Evolutionary conservation across 2,329 filamentous ascomycete genomes (phyloP).

Genomic region (Trichoderma sp.): DNA sequence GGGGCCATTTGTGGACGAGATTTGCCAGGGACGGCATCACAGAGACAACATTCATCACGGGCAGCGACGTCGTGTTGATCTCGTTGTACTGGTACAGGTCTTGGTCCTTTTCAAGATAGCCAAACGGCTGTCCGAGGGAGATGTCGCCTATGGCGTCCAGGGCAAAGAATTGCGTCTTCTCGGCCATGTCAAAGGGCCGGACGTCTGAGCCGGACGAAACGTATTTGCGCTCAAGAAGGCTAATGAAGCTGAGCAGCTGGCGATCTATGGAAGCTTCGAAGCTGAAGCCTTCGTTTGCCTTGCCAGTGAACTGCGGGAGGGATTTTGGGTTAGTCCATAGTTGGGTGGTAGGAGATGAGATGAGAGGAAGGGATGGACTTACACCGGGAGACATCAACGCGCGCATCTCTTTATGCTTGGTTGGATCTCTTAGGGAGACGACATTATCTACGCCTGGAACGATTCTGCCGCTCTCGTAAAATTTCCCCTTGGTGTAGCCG

Average conservation of each 20-base stretch:
- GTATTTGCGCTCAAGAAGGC: slow-evolving; percentile 48
- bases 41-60: slow-evolving; percentile 37
- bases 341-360: neutral
- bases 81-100: slow-evolving; percentile 47
- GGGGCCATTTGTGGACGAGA: slow-evolving; percentile 37
- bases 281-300: slow-evolving; percentile 44
- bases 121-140: slow-evolving; percentile 51
- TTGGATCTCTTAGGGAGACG: slow-evolving; percentile 48
- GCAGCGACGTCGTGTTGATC: slow-evolving; percentile 41
- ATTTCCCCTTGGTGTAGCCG: slow-evolving; percentile 37
- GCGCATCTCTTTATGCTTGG: slow-evolving; percentile 43
- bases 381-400: slow-evolving; percentile 44
- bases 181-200: slow-evolving; percentile 45
- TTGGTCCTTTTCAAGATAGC: slow-evolving; percentile 46
- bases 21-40: slow-evolving; percentile 37
- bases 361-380: slow-evolving; percentile 22
- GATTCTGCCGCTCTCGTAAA: slow-evolving; percentile 50
- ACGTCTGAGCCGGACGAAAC: slow-evolving; percentile 35
- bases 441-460: slow-evolving; percentile 54
- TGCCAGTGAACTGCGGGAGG: slow-evolving; percentile 45
- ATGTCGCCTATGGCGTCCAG: slow-evolving; percentile 53
- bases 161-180: slow-evolving; percentile 50
- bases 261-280: slow-evolving; percentile 42
- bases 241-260: slow-evolving; percentile 39
- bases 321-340: fast-evolving